Conservation (phyloP, 2,329 filamentous ascomycete species). For the Orbilia ellipsospora region DNA sequence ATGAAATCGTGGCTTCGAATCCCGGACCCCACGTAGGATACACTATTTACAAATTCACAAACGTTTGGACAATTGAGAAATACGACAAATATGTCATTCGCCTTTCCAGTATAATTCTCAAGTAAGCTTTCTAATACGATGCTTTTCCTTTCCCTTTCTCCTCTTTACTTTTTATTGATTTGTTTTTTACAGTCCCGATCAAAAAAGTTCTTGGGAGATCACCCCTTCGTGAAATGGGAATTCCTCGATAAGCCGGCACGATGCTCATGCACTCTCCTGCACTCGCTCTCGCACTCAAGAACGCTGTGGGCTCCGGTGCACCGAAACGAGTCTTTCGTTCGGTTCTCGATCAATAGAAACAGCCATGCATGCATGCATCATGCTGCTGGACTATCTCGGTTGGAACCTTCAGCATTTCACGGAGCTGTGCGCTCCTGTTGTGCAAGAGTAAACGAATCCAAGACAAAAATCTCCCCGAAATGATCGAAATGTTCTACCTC, state of each 20-base stretch:
- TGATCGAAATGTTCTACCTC: background rate
- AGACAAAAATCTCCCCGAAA: background rate
- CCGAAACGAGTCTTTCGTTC: background rate
- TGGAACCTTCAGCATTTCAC: slow-evolving; percentile 33
- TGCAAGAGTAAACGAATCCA: too few species aligned
- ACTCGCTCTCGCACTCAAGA: slow-evolving; percentile 9
- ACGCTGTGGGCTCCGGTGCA: slow-evolving; percentile 24
- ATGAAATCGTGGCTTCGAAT: slow-evolving; percentile 32
- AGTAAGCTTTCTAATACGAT: too few species aligned
- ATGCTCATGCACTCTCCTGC: slow-evolving; percentile 37
- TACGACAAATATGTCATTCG: too few species aligned
- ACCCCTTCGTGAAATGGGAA: slow-evolving; percentile 24
- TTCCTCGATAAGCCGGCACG: slow-evolving; percentile 53
- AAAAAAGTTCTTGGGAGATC: slow-evolving; percentile 20
- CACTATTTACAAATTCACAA: background rate
- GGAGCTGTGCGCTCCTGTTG: slow-evolving; percentile 1
- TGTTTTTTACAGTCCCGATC: slow-evolving; percentile 21
- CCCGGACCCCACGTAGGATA: slow-evolving; percentile 39
- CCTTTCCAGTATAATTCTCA: too few species aligned
- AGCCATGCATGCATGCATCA: slow-evolving; percentile 18
- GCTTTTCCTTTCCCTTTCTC: background rate
- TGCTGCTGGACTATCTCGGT: slow-evolving; percentile 9
- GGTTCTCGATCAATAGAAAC: slow-evolving; percentile 21
- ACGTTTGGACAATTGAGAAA: slow-evolving; percentile 31
- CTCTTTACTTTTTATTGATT: slow-evolving; percentile 1